Percentiles rank a stretch among this genome's conserved stretches.
Conservation (phyloP, 306 rosid species). For the Alnus rubra region DNA sequence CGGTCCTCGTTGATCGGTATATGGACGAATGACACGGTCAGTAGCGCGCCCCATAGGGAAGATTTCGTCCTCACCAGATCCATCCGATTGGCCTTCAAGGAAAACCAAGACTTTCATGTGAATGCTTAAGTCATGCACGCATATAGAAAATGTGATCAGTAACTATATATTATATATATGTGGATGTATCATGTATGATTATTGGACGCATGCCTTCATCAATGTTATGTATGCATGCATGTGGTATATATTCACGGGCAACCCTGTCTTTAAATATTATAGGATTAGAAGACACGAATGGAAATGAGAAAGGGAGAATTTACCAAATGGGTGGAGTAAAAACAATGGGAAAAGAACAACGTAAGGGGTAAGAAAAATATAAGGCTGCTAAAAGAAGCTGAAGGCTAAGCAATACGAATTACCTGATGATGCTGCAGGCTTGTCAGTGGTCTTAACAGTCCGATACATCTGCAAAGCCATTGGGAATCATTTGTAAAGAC, state of each 20-base stretch:
- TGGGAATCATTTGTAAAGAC: conserved; percentile 2
- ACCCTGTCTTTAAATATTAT: not conserved
- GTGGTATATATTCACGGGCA: not conserved
- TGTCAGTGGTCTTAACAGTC: conserved; percentile 95
- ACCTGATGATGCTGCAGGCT: conserved; percentile 94
- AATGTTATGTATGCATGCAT: not conserved
- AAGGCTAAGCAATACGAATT: conserved; percentile 61
- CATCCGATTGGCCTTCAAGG: conserved; percentile 72
- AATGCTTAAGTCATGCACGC: conserved; percentile 19
- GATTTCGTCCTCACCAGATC: conserved; percentile 83
- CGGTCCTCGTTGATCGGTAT: conserved; percentile 52
- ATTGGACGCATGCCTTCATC: not conserved
- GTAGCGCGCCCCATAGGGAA: conserved; percentile 45
- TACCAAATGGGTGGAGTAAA: not conserved
- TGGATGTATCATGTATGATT: no score
- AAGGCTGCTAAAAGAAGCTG: conserved; percentile 26
- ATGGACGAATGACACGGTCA: conserved; percentile 38
- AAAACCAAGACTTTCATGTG: conserved; percentile 19
- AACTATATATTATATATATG: not conserved
- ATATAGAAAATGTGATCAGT: not conserved
- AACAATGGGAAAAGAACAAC: conserved; percentile 23
- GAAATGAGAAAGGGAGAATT: not conserved
- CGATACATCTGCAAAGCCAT: conserved; percentile 78
- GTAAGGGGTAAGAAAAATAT: conserved; percentile 25
- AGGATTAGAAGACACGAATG: not conserved